These are phyloP conservation scores for Wickerhamia fluorescens DNA, from an alignment of 805 yeast genomes.

Conservation along the genomic window DNA sequence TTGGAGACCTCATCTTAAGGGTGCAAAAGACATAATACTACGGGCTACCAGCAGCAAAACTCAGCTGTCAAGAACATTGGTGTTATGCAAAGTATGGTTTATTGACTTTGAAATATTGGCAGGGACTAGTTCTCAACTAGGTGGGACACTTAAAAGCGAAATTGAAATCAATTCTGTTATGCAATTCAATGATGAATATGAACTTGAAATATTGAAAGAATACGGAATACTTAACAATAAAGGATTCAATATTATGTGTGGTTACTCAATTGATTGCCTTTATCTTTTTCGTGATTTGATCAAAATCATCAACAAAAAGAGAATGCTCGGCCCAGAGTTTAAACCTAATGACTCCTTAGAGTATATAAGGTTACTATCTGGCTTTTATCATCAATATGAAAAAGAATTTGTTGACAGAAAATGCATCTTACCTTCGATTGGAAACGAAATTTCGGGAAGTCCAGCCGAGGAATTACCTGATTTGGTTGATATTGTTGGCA, in stretches of 20 bases:
- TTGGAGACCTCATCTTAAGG: conserved; percentile 61
- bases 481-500: conserved; percentile 7
- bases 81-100: conserved; percentile 55
- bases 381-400: conserved; percentile 22
- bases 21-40: conserved; percentile 55
- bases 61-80: conserved; percentile 31
- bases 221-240: conserved; percentile 36
- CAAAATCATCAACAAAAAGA: conserved; percentile 23
- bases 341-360: conserved; percentile 14
- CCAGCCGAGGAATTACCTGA: conserved; percentile 26
- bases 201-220: conserved; percentile 29
- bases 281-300: conserved; percentile 33
- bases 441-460: conserved; percentile 8
- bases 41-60: conserved; percentile 37
- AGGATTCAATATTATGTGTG: conserved; percentile 45
- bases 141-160: conserved; percentile 47
- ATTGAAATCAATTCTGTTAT: conserved; percentile 37
- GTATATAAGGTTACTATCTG: conserved; percentile 20
- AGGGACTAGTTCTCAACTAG: conserved; percentile 44
- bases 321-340: conserved; percentile 10
- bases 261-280: conserved; percentile 38
- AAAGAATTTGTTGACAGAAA: conserved; percentile 21
- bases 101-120: conserved; percentile 50
- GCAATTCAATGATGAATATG: conserved; percentile 18
- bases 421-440: conserved; percentile 17